Conservation (phyloP, 345 rosid genomes). For the Luvunga scandens region DNA sequence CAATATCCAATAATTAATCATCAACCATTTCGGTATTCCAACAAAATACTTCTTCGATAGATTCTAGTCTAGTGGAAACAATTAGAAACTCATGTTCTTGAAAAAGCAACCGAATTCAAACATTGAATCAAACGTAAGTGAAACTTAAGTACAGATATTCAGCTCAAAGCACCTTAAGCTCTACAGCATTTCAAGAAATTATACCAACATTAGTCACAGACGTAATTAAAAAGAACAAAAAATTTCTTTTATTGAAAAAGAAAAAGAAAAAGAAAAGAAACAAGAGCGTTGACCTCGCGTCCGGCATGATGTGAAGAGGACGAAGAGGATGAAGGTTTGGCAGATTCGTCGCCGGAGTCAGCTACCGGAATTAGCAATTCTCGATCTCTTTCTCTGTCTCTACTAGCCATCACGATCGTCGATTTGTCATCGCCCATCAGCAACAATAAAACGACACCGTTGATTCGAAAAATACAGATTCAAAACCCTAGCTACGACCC, state of each 20-base stretch:
- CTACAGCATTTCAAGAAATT: neutral
- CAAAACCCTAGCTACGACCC: constrained; percentile 3
- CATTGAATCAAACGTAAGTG: neutral
- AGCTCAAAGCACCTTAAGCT: neutral
- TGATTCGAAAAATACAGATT: neutral
- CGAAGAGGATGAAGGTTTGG: constrained; percentile 71
- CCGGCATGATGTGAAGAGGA: constrained; percentile 74
- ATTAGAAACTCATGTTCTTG: neutral
- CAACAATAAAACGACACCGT: neutral
- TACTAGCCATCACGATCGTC: constrained; percentile 52
- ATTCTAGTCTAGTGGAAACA: neutral
- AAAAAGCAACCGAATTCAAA: neutral
- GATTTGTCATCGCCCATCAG: constrained; percentile 80
- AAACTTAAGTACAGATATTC: neutral
- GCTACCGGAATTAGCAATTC: constrained; percentile 90
- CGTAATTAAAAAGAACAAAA: constrained; percentile 1
- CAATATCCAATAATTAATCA: neutral
- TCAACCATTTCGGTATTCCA: neutral
- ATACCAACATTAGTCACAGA: constrained; percentile 16
- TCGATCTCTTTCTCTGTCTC: constrained; percentile 72
- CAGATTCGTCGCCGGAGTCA: constrained; percentile 39
- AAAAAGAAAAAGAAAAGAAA: neutral
- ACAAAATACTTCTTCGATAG: neutral
- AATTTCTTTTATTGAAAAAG: neutral
- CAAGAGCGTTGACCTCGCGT: constrained; percentile 55